A percentile compares a stretch with the other conserved stretches of the same genome.
phyloP scores from a whole-genome alignment of 208 protist species.

The Leishmania mexicana region DNA sequence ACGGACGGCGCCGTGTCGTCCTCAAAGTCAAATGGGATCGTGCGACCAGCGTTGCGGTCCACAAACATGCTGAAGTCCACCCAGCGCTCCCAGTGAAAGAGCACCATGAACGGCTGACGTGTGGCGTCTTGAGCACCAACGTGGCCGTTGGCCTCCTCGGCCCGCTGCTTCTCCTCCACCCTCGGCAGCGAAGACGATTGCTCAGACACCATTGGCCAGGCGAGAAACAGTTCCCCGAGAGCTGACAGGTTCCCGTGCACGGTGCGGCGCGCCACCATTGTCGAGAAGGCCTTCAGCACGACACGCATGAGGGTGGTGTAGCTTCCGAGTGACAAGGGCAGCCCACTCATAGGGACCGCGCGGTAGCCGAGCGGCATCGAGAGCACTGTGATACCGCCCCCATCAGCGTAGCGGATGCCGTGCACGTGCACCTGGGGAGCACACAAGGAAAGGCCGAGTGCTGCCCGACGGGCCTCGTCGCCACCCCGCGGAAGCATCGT shows the following conservation, averaged over 20 bases:
- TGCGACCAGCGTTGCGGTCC: constrained; percentile 83
- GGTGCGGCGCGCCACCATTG: constrained; percentile 70
- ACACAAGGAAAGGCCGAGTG: constrained; percentile 55
- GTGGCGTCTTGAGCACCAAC: neutral
- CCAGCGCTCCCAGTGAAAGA: constrained; percentile 82
- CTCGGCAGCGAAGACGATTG: too few relatives aligned
- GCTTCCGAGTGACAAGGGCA: constrained; percentile 52
- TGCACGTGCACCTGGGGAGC: constrained; percentile 45
- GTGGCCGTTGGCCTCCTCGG: neutral
- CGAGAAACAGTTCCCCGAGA: constrained; percentile 68
- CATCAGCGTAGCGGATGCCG: constrained; percentile 50
- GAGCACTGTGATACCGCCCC: constrained; percentile 69
- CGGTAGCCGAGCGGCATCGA: constrained; percentile 45
- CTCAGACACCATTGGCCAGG: constrained; percentile 21
- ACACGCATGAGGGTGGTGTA: constrained; percentile 63
- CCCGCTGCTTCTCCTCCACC: neutral
- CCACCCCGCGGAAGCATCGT: constrained; percentile 30
- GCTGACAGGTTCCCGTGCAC: constrained; percentile 65
- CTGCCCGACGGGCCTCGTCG: constrained; percentile 69
- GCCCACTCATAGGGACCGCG: constrained; percentile 53
- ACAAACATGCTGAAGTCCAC: constrained; percentile 91
- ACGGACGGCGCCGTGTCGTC: constrained; percentile 32
- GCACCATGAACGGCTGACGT: constrained; percentile 45
- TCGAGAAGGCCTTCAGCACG: constrained; percentile 54
- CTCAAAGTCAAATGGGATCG: constrained; percentile 61